These are phyloP conservation scores for Lipomyces sp. DNA, from an alignment of 805 yeast species.

Conservation along the genomic window DNA sequence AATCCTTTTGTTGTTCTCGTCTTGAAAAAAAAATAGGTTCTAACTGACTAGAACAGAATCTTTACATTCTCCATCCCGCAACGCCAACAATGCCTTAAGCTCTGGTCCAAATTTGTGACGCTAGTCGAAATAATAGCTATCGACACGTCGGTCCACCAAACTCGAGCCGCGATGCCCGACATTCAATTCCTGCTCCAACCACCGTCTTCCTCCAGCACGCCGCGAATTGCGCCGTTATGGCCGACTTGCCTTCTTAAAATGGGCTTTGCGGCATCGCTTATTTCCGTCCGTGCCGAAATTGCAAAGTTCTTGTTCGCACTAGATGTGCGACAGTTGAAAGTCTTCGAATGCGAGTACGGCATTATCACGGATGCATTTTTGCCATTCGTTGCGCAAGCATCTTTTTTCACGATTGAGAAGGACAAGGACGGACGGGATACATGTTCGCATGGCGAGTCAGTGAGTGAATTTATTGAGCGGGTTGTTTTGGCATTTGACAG, in stretches of 20 bases:
- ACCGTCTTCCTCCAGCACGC: slow-evolving; percentile 4
- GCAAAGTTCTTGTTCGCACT: slow-evolving; percentile 22
- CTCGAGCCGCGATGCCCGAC: slow-evolving; percentile 41
- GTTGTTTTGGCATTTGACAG: slow-evolving; percentile 25
- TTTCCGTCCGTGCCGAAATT: slow-evolving; percentile 25
- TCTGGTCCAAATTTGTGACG: slow-evolving; percentile 77
- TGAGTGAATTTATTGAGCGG: slow-evolving; percentile 30
- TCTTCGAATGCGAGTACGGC: slow-evolving; percentile 8
- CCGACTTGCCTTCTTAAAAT: slow-evolving; percentile 12
- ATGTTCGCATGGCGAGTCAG: slow-evolving; percentile 43
- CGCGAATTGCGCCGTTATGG: slow-evolving; percentile 24
- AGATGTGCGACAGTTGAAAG: background rate
- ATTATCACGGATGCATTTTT: slow-evolving; percentile 12
- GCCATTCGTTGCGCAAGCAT: slow-evolving; percentile 23
- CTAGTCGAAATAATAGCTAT: slow-evolving; percentile 79
- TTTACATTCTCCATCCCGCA: slow-evolving; percentile 1
- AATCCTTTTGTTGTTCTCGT: too few relatives aligned
- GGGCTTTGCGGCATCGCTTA: slow-evolving; percentile 25
- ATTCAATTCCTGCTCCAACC: slow-evolving; percentile 7
- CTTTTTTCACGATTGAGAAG: slow-evolving; percentile 17
- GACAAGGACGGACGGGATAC: background rate
- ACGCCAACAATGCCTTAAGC: slow-evolving; percentile 46
- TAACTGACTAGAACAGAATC: slow-evolving; percentile 12
- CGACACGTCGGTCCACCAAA: slow-evolving; percentile 85
- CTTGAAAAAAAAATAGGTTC: background rate